A percentile compares a stretch with the other conserved stretches of the same genome.
Evolutionary conservation across 495 filamentous ascomycete genomes (phyloP).

Genomic region (Chlorociboria aeruginascens): DNA sequence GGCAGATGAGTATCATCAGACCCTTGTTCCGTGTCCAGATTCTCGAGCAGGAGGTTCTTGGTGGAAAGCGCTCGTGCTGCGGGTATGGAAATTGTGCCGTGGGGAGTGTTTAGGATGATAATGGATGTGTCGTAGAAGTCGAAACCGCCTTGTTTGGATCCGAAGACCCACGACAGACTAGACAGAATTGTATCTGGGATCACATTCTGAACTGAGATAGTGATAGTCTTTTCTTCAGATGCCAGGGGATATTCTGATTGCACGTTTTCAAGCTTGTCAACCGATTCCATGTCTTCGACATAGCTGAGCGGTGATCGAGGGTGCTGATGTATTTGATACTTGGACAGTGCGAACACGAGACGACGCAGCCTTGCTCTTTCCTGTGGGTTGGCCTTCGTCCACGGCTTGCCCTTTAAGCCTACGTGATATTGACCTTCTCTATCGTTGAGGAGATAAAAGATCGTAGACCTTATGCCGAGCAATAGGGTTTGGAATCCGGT

Average conservation of each 20-base stretch:
- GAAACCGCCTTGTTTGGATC: neutral
- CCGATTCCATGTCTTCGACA: too few relatives aligned
- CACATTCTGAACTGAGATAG: neutral
- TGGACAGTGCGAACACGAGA: neutral
- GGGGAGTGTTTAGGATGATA: neutral
- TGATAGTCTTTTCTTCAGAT: too few relatives aligned
- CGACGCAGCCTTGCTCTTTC: neutral
- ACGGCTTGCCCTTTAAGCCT: neutral
- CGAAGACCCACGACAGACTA: neutral
- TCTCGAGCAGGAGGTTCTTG: neutral
- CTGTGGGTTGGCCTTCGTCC: too few relatives aligned
- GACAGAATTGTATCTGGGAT: neutral
- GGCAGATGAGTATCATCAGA: neutral
- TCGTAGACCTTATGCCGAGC: neutral
- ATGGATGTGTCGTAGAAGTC: neutral
- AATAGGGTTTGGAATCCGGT: slow-evolving; percentile 1
- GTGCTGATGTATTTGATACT: neutral
- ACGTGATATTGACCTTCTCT: neutral
- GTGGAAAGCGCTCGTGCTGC: neutral
- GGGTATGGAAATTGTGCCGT: neutral
- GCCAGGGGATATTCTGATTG: too few relatives aligned
- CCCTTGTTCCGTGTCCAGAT: neutral
- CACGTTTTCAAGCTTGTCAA: too few relatives aligned
- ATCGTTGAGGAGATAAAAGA: neutral
- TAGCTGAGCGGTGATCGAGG: neutral